Conservation (phyloP, 306 rosid species). For the Luffa acutangula region DNA sequence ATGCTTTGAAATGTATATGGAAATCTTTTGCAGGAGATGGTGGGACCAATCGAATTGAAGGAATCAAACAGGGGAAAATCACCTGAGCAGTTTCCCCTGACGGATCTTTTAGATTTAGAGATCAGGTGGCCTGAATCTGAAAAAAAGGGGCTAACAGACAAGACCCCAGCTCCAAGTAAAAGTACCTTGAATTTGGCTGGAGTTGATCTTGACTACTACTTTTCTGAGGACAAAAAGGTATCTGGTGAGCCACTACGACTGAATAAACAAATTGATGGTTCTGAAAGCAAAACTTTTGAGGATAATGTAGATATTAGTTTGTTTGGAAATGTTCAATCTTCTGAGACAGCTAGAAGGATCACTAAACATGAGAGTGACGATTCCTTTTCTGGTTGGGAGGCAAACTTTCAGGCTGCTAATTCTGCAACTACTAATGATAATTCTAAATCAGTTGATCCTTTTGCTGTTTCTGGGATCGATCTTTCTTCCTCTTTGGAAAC, state of each 20-base stretch:
- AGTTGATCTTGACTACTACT: constrained; percentile 43
- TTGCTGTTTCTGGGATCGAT: constrained; percentile 33
- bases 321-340: constrained; percentile 45
- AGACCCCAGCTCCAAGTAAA: constrained; percentile 25
- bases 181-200: constrained; percentile 43
- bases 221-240: constrained; percentile 21
- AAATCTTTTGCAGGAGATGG: constrained; percentile 57
- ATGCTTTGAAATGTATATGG: constrained; percentile 1
- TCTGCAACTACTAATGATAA: constrained; percentile 27
- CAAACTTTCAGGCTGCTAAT: constrained; percentile 47
- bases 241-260: constrained; percentile 19
- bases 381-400: constrained; percentile 66
- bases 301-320: constrained; percentile 36
- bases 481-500: constrained; percentile 23
- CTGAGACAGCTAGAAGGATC: constrained; percentile 19
- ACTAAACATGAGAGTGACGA: constrained; percentile 29
- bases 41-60: constrained; percentile 28
- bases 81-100: constrained; percentile 47
- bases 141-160: constrained; percentile 19
- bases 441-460: constrained; percentile 29
- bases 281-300: constrained; percentile 19
- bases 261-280: constrained; percentile 11
- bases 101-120: constrained; percentile 63
- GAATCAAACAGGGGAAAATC: constrained; percentile 31
- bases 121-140: constrained; percentile 64